Evolutionary conservation across 2,329 filamentous ascomycete species (phyloP), one percentile per base, ranked within the genome.

Genomic region (Lecanosticta acicola): DNA sequence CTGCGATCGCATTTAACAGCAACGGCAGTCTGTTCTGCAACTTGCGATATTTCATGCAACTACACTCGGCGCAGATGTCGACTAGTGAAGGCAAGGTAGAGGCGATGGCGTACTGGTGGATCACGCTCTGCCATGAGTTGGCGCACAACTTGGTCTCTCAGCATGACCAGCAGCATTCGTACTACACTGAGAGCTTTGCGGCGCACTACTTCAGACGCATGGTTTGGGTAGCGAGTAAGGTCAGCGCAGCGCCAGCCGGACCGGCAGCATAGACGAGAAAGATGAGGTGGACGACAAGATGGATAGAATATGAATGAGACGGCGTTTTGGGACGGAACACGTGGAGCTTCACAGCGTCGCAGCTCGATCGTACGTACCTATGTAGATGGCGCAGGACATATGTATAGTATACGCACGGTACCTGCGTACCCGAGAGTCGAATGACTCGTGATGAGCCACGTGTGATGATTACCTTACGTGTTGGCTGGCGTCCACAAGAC

Each of bases 21-120:
- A 80, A 77, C 32, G 90, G 91, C 32, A 87, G 84, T 59, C 79
- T 98, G 21, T 98, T 97, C 71, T 96, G 89, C 74, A 98, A 98
- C 62, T 77, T 94, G 53, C 77, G 87, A 14, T 95, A 87, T 72
- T 97, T 90, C 65, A 69, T 84, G 49, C 82, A 91, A 60, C 68
- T 96, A 24, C 91, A 97, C 61, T 73, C 79, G 36, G 39, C 35
- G 1, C 50, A 49, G n/a, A 51, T 65, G 80, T 39, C 61, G 56
- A 49, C 55, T 54, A 39, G 68, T 46, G 69, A 75, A 43, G 78
- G 71, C 13, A 80, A 73, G 62, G 74, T 79, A 3, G 85, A 93
- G 50, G 87, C 87, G 2, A 72, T 81, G 46, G 79, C 84, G 1
- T 94, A 90, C 74, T 97, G 91, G 91, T 96, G 85, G 80, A 85